A percentile compares a stretch with the other conserved stretches of the same genome.
Conservation (phyloP, 805 yeast genomes). For the Metschnikowia kofuensis region DNA sequence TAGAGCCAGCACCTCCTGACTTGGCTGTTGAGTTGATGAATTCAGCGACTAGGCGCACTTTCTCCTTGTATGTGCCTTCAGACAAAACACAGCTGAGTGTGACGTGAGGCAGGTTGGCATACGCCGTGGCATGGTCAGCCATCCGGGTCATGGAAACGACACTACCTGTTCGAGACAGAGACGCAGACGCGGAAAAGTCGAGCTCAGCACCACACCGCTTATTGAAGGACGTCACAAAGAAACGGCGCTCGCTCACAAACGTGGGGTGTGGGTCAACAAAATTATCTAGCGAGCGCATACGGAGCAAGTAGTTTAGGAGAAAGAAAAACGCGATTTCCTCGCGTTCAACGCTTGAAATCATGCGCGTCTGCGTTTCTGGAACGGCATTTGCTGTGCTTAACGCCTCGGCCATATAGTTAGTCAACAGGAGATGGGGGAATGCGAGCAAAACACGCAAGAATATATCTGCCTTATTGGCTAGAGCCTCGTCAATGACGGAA, state of each 20-base stretch:
- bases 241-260: constrained; percentile 9
- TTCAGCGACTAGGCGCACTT: constrained; percentile 14
- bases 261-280: constrained; percentile 8
- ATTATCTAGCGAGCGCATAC: constrained; percentile 5
- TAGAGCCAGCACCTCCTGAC: constrained; percentile 8
- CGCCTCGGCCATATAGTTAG: constrained; percentile 8
- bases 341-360: constrained; percentile 10
- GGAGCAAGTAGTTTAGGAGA: constrained; percentile 12
- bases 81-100: constrained; percentile 13
- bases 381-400: background rate
- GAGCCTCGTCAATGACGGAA: constrained; percentile 6
- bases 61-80: constrained; percentile 19
- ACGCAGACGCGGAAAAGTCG: constrained; percentile 16
- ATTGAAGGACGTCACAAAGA: constrained; percentile 11
- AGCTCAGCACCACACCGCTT: constrained; percentile 15
- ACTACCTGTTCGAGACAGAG: constrained; percentile 16
- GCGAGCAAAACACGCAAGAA: constrained; percentile 13
- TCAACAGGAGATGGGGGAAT: constrained; percentile 15
- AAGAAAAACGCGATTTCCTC: constrained; percentile 18
- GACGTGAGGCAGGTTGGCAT: background rate
- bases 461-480: constrained; percentile 12
- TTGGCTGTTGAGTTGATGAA: constrained; percentile 8
- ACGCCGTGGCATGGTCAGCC: background rate
- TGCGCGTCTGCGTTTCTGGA: background rate
- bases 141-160: constrained; percentile 12